phyloP scores from a whole-genome alignment of 23 red algal species.

The Chondrus crispus region DNA sequence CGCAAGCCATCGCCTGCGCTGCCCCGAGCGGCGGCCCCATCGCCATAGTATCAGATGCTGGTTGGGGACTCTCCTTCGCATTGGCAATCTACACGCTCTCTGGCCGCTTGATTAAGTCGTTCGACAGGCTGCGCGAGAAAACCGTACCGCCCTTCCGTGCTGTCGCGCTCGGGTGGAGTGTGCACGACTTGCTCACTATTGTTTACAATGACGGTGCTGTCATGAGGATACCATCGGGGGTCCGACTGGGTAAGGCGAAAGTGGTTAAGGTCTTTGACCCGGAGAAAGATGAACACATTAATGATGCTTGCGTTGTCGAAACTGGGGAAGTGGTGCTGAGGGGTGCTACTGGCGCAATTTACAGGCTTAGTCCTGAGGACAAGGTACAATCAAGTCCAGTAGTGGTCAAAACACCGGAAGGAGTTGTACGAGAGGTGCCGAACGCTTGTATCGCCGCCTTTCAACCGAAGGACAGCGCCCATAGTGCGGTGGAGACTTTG shows the following conservation, averaged over 20 bases:
- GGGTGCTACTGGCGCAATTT: constrained; percentile 30
- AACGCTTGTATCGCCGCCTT: constrained; percentile 1
- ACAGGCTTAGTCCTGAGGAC: constrained; percentile 6
- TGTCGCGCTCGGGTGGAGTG: constrained; percentile 54
- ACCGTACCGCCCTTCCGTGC: constrained; percentile 31
- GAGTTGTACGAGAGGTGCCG: not conserved
- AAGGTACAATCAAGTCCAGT: not conserved
- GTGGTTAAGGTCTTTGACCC: not conserved
- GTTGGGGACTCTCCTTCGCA: constrained; percentile 46
- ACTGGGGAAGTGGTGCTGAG: constrained; percentile 39
- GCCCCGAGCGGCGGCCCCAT: constrained; percentile 32
- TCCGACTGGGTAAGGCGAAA: not conserved
- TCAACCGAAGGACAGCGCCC: not conserved
- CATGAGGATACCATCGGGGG: constrained; percentile 27
- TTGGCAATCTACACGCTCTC: constrained; percentile 25
- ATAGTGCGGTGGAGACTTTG: constrained; percentile 6
- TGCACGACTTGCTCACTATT: constrained; percentile 41
- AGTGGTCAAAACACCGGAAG: constrained; percentile 20
- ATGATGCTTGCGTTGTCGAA: constrained; percentile 45
- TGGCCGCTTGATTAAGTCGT: constrained; percentile 5
- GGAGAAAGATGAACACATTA: constrained; percentile 24
- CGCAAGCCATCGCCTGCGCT: constrained; percentile 15
- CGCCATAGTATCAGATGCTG: constrained; percentile 53
- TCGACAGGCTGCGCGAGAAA: constrained; percentile 28
- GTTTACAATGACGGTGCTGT: constrained; percentile 67